phyloP scores from a whole-genome alignment of 257 asterid genomes.

The Solanum sparsipilum region DNA sequence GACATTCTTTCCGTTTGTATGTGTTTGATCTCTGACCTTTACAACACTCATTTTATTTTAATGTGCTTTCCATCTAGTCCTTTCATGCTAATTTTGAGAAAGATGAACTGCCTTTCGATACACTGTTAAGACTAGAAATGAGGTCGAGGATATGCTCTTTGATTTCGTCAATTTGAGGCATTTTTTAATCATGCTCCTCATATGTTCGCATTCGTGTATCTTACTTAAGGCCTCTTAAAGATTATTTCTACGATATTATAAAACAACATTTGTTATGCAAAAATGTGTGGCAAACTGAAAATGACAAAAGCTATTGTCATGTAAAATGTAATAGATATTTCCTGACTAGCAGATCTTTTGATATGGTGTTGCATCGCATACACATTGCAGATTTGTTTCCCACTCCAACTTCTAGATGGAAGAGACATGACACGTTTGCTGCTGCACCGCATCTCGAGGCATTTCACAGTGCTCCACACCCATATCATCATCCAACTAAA shows the following conservation, averaged over 20 bases:
- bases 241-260: neutral
- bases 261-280: neutral
- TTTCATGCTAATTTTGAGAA: neutral
- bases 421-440: constrained; percentile 1
- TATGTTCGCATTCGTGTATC: neutral
- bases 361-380: neutral
- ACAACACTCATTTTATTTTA: neutral
- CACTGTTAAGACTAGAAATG: neutral
- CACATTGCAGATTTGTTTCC: constrained; percentile 3
- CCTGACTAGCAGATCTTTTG: neutral
- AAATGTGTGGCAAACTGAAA: neutral
- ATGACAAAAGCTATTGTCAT: neutral
- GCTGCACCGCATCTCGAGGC: constrained; percentile 16
- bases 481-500: constrained; percentile 19
- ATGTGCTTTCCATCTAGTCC: neutral
- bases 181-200: neutral
- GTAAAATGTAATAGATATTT: neutral
- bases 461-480: constrained; percentile 14
- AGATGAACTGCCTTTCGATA: neutral
- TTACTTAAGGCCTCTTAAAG: neutral
- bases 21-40: neutral
- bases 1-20: neutral
- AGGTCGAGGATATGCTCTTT: neutral
- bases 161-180: neutral
- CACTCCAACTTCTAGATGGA: constrained; percentile 2